Evolutionary conservation across 768 basidiomycete species (phyloP), one percentile per base, ranked within the genome.

Genomic region (Tricholoma sp.): DNA sequence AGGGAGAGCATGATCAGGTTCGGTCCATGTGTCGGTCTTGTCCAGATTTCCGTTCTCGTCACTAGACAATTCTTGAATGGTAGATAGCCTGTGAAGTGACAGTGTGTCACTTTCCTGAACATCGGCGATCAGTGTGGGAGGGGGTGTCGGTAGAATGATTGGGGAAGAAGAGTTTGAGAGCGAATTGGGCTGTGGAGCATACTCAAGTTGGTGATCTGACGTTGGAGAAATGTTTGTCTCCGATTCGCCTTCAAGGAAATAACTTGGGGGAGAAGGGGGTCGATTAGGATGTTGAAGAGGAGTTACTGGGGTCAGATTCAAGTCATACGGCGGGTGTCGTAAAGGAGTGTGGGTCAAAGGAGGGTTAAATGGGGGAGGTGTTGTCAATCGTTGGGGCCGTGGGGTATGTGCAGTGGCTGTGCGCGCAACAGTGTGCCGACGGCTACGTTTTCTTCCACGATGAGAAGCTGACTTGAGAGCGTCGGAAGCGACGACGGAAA

Each of bases 201-300:
- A 45, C 19, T 51, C 50, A 31, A 68, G 47, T 32, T 70, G 58
- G 39, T 70, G 68, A 12, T 66, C 61, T n/a, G 69, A 67, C 54
- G 67, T 64, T 7, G 75, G 70, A 37, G 73, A 67, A 11, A 64
- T 64, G 34, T 63, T 50, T 19, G 63, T 52, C 11, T 67, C 69
- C 1, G 70, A 69, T 19, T 64, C 66, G 8, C 67, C 72, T 39
- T 74, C 68, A 6, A 75, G 67, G 58, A 75, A 77, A 62, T 72
- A 70, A 55, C 74, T 76, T 14, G 75, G 75, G 12, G 75, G 75
- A 1, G 75, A 69, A 29, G 72, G 63, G 16, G 75, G 75, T 46
- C 61, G 67, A 64, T 68, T 52, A 52, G 60, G 39, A 60, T 61
- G 50, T 16, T 45, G 46, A 16, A 29, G 7, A 18, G 53, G 53